Evolutionary conservation across 345 rosid species (phyloP).

Genomic region (Melastoma malabathricum): DNA sequence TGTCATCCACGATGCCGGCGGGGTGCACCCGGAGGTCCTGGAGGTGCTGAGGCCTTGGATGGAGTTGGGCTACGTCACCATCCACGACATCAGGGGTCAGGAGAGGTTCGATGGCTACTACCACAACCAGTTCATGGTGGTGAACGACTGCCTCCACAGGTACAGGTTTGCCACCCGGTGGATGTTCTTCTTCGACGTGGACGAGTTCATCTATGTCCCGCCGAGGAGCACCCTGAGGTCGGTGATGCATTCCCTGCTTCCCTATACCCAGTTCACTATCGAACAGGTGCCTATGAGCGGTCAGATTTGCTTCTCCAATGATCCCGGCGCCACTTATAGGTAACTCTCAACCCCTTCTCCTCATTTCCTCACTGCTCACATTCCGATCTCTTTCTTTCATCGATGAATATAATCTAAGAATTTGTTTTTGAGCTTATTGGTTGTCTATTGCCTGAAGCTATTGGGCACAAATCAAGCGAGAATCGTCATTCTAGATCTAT

Average conservation of each 20-base stretch:
- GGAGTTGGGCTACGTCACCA: conserved; percentile 68
- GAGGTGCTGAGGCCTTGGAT: conserved; percentile 86
- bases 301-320: conserved; percentile 52
- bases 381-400: background rate
- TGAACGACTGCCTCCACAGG: conserved; percentile 79
- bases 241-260: conserved; percentile 51
- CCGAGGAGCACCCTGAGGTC: conserved; percentile 38
- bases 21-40: conserved; percentile 54
- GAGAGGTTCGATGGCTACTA: conserved; percentile 92
- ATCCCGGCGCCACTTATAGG: conserved; percentile 59
- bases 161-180: conserved; percentile 64
- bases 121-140: conserved; percentile 88
- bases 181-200: conserved; percentile 91
- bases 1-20: conserved; percentile 84
- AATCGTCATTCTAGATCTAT: too few species aligned
- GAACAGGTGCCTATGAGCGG: conserved; percentile 80
- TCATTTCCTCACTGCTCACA: too few species aligned
- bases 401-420: too few species aligned
- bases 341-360: conserved; percentile 8
- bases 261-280: conserved; percentile 54
- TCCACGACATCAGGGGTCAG: conserved; percentile 69
- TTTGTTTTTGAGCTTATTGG: too few species aligned
- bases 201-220: conserved; percentile 58
- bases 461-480: too few species aligned
- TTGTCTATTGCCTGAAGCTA: too few species aligned